Percentiles rank a stretch among this genome's conserved stretches.
These are phyloP conservation scores for Chalciporus pseudorubinellus DNA, from an alignment of 768 basidiomycete species.

Conservation along the genomic window DNA sequence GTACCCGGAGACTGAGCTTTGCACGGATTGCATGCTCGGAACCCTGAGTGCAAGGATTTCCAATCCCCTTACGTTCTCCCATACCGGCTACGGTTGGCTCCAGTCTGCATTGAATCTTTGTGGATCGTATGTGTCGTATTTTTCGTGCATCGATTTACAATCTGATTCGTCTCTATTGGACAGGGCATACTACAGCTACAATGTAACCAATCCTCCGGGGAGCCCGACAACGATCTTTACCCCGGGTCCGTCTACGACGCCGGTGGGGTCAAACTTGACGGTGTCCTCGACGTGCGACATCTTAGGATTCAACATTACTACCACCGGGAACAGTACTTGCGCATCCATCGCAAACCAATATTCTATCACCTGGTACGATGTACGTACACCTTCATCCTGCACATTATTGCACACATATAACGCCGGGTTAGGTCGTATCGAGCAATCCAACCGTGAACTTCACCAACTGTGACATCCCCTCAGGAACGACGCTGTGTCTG, in stretches of 20 bases:
- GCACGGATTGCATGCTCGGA: not conserved
- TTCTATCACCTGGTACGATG: not conserved
- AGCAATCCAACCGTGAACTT: not conserved
- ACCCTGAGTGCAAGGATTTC: not conserved
- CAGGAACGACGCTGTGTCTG: not conserved
- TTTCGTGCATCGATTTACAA: too few species aligned
- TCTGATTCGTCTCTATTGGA: too few species aligned
- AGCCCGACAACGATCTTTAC: not conserved
- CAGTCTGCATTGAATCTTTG: not conserved
- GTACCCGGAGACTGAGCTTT: not conserved
- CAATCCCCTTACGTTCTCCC: not conserved
- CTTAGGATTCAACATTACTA: not conserved
- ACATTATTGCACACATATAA: too few species aligned
- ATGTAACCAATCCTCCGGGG: not conserved
- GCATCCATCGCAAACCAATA: not conserved
- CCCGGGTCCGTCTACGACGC: not conserved
- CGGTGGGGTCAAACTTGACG: not conserved
- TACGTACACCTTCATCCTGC: too few species aligned
- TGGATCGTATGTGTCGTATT: not conserved
- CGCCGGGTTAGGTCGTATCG: not conserved
- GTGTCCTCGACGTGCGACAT: not conserved
- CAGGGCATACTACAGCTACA: not conserved
- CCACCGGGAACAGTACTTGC: not conserved
- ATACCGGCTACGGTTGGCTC: not conserved
- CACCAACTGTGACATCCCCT: not conserved